Percentiles rank a stretch among this genome's conserved stretches.
phyloP scores from a whole-genome alignment of 2,329 filamentous ascomycete genomes.

The Aspergillus awamori region DNA sequence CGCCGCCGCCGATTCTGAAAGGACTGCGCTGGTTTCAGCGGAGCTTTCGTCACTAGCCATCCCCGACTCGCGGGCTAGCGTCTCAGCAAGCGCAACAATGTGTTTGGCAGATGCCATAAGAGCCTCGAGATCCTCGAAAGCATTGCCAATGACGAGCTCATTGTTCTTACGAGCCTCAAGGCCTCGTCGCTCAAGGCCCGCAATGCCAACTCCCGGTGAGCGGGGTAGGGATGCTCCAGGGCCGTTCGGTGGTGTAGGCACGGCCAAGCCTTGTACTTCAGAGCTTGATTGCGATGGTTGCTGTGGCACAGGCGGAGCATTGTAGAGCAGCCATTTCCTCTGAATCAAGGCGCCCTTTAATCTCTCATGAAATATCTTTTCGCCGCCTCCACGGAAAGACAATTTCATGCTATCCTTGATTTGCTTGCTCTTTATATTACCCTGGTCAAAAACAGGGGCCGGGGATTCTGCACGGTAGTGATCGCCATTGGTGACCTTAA shows the following conservation, averaged over 20 bases:
- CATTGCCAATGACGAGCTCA: slow-evolving; percentile 85
- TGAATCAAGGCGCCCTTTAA: slow-evolving; percentile 87
- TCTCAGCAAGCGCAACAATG: slow-evolving; percentile 88
- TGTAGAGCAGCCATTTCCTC: slow-evolving; percentile 90
- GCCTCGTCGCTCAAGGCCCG: slow-evolving; percentile 84
- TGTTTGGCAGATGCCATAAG: slow-evolving; percentile 98
- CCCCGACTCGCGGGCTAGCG: slow-evolving; percentile 71
- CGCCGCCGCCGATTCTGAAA: slow-evolving; percentile 80
- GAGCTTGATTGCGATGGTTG: slow-evolving; percentile 51
- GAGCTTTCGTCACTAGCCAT: slow-evolving; percentile 61
- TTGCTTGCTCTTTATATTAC: slow-evolving; percentile 56
- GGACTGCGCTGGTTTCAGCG: slow-evolving; percentile 71
- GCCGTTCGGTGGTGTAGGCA: slow-evolving; percentile 24
- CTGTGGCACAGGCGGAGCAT: slow-evolving; percentile 82
- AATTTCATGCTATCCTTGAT: slow-evolving; percentile 79
- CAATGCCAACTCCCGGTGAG: slow-evolving; percentile 78
- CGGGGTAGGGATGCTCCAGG: slow-evolving; percentile 30
- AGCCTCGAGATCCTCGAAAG: slow-evolving; percentile 94
- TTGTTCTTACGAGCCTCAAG: slow-evolving; percentile 88
- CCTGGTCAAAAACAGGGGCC: slow-evolving; percentile 64
- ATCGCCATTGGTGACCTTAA: slow-evolving; percentile 35
- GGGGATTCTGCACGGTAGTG: slow-evolving; percentile 70
- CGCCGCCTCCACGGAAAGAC: slow-evolving; percentile 86
- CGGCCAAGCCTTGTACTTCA: slow-evolving; percentile 36
- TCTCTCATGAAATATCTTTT: slow-evolving; percentile 85